Evolutionary conservation across 768 basidiomycete genomes (phyloP), one percentile per base, ranked within the genome.

Genomic region (Tephrocybe sp.): DNA sequence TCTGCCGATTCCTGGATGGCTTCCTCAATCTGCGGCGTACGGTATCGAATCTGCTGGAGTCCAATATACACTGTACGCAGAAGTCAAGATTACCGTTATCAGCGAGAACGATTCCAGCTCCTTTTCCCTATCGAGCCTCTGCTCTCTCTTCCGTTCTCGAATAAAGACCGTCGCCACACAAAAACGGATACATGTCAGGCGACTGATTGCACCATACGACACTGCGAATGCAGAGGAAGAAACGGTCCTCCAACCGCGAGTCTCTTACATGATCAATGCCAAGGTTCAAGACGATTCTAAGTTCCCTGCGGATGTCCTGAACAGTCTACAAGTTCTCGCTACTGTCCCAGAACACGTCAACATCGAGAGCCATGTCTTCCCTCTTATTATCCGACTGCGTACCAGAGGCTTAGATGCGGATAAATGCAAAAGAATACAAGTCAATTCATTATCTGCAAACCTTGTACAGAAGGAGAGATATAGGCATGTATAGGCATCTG

Each of bases 1-100:
- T 65, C 68, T 97, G 3, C 77, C 81, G 13, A 70, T 95, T n/a
- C 92, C 93, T 4, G 94, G 92, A 14, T 96, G 94, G 94, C 75
- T 97, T 2, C 93, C 93, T 7, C 74, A 76, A 1, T 76, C 81
- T 13, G 71, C 80, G 20, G 59, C 46, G 3, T 76, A 82, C 51
- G 81, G 83, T 20, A 64, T 74, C 13, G 74, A 76, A 16, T 73
- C 74, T 11, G 61, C 77, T 31, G 87, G 87, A 17, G 79, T 81
- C 5, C 77, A 75, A 48, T 92, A 92, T 62, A 72, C 74, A 16
- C 72, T 92, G 22, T 80, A 78, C 55, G 87, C 88, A 13, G 79
- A 79, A 20, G 87, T 85, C 8, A 82, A 78, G 55, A 84, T 83
- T 59, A 57, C 72, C 22, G 67, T 73, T 48, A 46, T 75, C 33